Evolutionary conservation across 495 filamentous ascomycete genomes (phyloP).

Genomic region (Talaromyces trachyspermus): DNA sequence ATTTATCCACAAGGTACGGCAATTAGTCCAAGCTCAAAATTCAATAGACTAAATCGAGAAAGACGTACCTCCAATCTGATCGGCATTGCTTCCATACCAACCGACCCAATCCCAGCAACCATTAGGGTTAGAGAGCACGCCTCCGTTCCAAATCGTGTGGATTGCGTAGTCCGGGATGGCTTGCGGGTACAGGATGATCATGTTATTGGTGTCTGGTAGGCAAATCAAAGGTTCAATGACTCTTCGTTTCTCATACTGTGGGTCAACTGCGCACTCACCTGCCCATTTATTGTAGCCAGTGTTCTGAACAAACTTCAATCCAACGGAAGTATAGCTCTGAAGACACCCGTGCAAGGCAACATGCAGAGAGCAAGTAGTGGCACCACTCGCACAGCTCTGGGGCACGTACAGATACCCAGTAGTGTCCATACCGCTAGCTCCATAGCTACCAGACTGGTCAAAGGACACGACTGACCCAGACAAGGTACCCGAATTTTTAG

Average conservation of each 20-base stretch:
- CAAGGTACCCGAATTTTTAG: background rate
- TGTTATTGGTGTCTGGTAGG: slow-evolving; percentile 11
- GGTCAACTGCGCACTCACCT: background rate
- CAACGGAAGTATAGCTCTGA: background rate
- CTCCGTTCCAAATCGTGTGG: slow-evolving; percentile 10
- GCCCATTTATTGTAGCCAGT: slow-evolving; percentile 1
- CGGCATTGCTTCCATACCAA: slow-evolving; percentile 11
- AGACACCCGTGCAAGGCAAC: slow-evolving; percentile 2
- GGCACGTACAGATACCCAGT: background rate
- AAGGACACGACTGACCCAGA: background rate
- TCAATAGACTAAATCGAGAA: background rate
- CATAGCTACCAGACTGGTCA: background rate
- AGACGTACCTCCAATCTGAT: slow-evolving; percentile 10
- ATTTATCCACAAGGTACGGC: too few relatives aligned
- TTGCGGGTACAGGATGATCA: slow-evolving; percentile 13
- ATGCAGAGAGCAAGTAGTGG: background rate
- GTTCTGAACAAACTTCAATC: background rate
- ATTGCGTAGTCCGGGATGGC: slow-evolving; percentile 11
- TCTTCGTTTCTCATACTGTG: background rate
- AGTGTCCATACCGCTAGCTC: slow-evolving; percentile 2
- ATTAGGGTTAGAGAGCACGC: slow-evolving; percentile 8
- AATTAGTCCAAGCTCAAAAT: background rate
- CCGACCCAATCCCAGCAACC: slow-evolving; percentile 14
- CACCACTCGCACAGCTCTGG: background rate
- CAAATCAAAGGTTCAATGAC: background rate